Conservation (phyloP, 2,329 filamentous ascomycete genomes). For the Colletotrichum lentis region DNA sequence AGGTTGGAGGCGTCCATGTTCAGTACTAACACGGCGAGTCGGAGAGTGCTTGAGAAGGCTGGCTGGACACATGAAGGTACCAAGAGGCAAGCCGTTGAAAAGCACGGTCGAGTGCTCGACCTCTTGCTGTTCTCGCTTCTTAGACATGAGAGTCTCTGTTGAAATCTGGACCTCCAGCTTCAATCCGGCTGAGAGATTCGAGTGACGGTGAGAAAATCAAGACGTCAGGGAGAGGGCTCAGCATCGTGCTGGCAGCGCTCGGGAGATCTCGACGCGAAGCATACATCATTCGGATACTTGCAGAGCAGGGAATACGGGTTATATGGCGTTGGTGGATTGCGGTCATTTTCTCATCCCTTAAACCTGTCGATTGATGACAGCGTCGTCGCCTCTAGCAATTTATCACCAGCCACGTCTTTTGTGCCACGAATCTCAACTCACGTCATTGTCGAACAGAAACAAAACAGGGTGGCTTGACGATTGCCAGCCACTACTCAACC, state of each 20-base stretch:
- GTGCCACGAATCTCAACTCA: neutral
- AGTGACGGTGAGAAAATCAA: neutral
- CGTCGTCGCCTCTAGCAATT: neutral
- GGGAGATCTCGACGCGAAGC: neutral
- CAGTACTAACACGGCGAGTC: conserved; percentile 53
- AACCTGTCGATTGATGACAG: neutral
- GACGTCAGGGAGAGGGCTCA: neutral
- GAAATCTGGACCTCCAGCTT: neutral
- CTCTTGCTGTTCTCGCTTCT: conserved; percentile 51
- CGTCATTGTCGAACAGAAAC: no score
- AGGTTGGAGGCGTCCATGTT: conserved; percentile 54
- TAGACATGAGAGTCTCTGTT: conserved; percentile 45
- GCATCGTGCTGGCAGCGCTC: neutral
- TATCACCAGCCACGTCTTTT: neutral
- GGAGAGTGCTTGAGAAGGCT: conserved; percentile 52
- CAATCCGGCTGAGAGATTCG: neutral
- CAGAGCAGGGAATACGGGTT: neutral
- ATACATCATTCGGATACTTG: neutral
- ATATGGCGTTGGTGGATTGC: neutral
- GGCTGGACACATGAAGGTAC: conserved; percentile 57
- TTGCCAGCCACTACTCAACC: no score
- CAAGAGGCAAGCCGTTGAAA: conserved; percentile 52
- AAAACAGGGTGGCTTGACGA: neutral
- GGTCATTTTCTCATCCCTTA: neutral
- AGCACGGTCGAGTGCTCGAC: conserved; percentile 53